These are phyloP conservation scores for Vitis rupestris DNA, from an alignment of 164 flowering plant species.

Conservation along the genomic window DNA sequence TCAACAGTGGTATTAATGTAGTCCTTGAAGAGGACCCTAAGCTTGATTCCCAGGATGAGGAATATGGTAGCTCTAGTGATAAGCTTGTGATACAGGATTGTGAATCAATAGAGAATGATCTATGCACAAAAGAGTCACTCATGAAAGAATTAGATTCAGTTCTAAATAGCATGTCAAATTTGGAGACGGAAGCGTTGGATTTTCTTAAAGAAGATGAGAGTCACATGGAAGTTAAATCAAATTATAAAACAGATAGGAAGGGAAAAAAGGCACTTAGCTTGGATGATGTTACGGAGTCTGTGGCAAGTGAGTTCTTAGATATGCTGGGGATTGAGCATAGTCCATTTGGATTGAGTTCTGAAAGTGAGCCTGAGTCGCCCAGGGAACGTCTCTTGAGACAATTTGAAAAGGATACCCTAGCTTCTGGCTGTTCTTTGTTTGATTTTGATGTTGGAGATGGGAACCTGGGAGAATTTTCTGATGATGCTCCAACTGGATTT, in stretches of 20 bases:
- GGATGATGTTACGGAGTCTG: slow-evolving; percentile 66
- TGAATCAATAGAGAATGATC: slow-evolving; percentile 23
- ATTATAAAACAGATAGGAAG: slow-evolving; percentile 21
- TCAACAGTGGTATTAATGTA: slow-evolving; percentile 10
- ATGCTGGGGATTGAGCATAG: slow-evolving; percentile 82
- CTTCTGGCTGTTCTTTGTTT: slow-evolving; percentile 51
- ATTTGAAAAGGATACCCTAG: slow-evolving; percentile 80
- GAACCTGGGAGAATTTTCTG: slow-evolving; percentile 26
- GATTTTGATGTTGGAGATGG: slow-evolving; percentile 41
- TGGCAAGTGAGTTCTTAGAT: slow-evolving; percentile 75
- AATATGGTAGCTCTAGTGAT: slow-evolving; percentile 10
- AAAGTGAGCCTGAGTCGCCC: slow-evolving; percentile 89
- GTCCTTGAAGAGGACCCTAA: slow-evolving; percentile 19
- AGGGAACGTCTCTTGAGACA: slow-evolving; percentile 81
- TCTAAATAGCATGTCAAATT: slow-evolving; percentile 32
- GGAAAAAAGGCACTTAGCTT: slow-evolving; percentile 51
- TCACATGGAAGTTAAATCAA: slow-evolving; percentile 27
- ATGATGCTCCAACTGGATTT: slow-evolving; percentile 24
- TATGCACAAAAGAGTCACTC: slow-evolving; percentile 38
- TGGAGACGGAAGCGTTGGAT: slow-evolving; percentile 39
- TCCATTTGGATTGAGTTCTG: slow-evolving; percentile 68
- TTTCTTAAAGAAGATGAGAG: slow-evolving; percentile 38
- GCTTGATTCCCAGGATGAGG: slow-evolving; percentile 13
- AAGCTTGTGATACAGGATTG: slow-evolving; percentile 14
- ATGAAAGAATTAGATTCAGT: slow-evolving; percentile 60